phyloP scores from a whole-genome alignment of 148 eudicot species.

The Bassia scoparia region DNA sequence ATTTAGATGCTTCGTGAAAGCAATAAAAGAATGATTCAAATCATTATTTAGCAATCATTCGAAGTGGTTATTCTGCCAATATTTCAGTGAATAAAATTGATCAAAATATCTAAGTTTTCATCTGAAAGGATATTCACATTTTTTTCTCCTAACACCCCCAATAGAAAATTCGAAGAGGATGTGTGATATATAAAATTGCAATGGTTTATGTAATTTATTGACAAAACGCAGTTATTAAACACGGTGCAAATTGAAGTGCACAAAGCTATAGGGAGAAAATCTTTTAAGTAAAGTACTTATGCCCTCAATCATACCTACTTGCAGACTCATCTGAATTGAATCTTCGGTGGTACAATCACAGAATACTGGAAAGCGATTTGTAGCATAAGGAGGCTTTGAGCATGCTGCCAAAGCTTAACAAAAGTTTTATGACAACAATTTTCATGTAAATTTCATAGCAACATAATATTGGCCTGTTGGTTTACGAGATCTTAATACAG shows the following conservation, averaged over 20 bases:
- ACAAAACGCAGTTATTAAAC: neutral
- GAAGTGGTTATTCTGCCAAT: neutral
- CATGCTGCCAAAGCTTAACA: conserved; percentile 41
- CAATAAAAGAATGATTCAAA: neutral
- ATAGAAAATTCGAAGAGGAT: too few relatives aligned
- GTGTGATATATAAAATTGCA: too few relatives aligned
- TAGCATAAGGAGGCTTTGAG: conserved; percentile 71
- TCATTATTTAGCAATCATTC: neutral
- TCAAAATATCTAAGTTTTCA: neutral
- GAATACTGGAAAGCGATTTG: conserved; percentile 96
- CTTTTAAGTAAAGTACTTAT: neutral
- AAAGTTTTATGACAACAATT: neutral
- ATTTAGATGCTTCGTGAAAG: neutral
- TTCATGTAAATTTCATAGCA: neutral
- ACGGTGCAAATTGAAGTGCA: conserved; percentile 5
- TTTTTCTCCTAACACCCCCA: too few relatives aligned
- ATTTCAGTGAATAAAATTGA: neutral
- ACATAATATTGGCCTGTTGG: neutral
- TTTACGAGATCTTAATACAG: neutral
- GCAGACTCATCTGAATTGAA: conserved; percentile 54
- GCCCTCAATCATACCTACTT: conserved; percentile 63
- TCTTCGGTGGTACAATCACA: conserved; percentile 91
- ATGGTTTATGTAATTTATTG: too few relatives aligned
- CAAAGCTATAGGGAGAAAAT: neutral
- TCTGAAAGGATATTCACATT: too few relatives aligned